These are phyloP conservation scores for Flammula alnicola DNA, from an alignment of 1,284 basidiomycete genomes.

Conservation along the genomic window DNA sequence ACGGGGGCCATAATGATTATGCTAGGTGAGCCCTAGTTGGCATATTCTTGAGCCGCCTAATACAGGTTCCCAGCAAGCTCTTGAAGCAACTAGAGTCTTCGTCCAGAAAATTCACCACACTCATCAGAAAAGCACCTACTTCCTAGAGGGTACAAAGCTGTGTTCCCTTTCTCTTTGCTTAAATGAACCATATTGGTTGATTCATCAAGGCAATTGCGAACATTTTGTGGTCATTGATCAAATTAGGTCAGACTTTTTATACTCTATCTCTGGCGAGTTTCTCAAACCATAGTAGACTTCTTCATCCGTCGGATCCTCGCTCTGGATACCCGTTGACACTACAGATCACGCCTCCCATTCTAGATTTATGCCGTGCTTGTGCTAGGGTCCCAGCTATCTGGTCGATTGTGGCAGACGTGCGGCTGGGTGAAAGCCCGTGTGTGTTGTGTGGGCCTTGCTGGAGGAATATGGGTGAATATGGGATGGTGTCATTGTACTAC, in stretches of 20 bases:
- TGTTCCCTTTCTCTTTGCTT: constrained; percentile 60
- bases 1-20: constrained; percentile 55
- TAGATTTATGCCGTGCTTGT: constrained; percentile 71
- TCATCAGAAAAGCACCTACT: constrained; percentile 47
- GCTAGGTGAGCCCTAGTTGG: constrained; percentile 47
- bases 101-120: constrained; percentile 36
- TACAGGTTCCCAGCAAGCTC: constrained; percentile 51
- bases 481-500: constrained; percentile 52
- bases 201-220: constrained; percentile 82
- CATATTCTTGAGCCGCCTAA: background rate
- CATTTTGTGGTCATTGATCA: constrained; percentile 77
- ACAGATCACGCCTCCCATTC: constrained; percentile 62
- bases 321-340: constrained; percentile 68
- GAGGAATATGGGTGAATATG: constrained; percentile 64
- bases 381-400: constrained; percentile 68
- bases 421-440: constrained; percentile 78
- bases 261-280: background rate
- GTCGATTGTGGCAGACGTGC: constrained; percentile 68
- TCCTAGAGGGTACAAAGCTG: constrained; percentile 54
- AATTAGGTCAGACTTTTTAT: constrained; percentile 58
- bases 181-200: constrained; percentile 78
- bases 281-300: constrained; percentile 45
- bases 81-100: constrained; percentile 39
- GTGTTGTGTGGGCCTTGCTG: constrained; percentile 74
- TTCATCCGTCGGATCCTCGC: constrained; percentile 57